phyloP scores from a whole-genome alignment of 2,329 filamentous ascomycete genomes.

The Trichophyton rubrum region DNA sequence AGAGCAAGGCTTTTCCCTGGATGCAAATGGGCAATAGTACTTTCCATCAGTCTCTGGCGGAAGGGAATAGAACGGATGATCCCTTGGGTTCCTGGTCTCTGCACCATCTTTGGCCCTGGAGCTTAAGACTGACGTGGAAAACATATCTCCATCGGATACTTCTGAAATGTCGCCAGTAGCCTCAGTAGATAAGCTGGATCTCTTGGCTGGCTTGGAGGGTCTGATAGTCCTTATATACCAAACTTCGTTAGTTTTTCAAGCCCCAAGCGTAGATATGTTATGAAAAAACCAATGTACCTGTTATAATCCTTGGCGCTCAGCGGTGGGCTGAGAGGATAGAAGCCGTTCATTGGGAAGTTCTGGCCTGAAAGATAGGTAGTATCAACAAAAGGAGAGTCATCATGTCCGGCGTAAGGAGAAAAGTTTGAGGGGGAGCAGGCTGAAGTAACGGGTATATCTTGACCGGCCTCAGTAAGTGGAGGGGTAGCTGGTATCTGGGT shows the following conservation, averaged over 20 bases:
- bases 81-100: constrained; percentile 30
- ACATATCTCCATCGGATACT: constrained; percentile 2
- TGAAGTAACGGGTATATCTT: constrained; percentile 31
- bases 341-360: constrained; percentile 27
- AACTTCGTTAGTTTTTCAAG: not conserved
- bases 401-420: constrained; percentile 26
- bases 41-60: constrained; percentile 54
- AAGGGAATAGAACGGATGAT: constrained; percentile 32
- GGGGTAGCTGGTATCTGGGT: constrained; percentile 31
- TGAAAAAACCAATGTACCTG: constrained; percentile 23
- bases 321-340: constrained; percentile 29
- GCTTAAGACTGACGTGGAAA: constrained; percentile 16
- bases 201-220: constrained; percentile 26
- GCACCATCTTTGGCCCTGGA: constrained; percentile 27
- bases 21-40: constrained; percentile 82
- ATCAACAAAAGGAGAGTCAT: constrained; percentile 25
- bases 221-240: constrained; percentile 26
- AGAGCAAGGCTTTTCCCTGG: constrained; percentile 57
- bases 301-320: constrained; percentile 31
- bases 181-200: constrained; percentile 15
- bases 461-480: constrained; percentile 31
- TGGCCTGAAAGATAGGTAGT: constrained; percentile 24
- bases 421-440: constrained; percentile 30
- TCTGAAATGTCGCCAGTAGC: not conserved
- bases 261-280: not conserved